Base-by-base conservation (phyloP, 192 early-diverging fungal species). In the Gigaspora rosea region DNA sequence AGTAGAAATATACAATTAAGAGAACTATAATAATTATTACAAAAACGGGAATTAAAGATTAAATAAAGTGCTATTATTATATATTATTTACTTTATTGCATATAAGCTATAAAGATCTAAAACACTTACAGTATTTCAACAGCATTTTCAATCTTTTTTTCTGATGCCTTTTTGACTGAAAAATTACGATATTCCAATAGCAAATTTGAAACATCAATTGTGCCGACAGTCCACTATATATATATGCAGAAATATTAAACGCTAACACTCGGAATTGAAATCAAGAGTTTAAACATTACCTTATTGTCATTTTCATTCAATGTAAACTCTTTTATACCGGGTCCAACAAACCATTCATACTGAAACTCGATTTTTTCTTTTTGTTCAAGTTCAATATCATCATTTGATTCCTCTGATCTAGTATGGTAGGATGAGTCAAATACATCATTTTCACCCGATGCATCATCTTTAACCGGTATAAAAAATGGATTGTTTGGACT, bases 1-100 rank as follows among this genome's bases (percentile, higher is more conserved):
- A 77, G 50, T 65, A 77, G 36, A 64, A 77, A 63, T 49, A 77
- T 67, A 64, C 66, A 48, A 65, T 64, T 77, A 16, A 77, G 20
- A 63, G 75, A 32, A 35, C 75, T 77, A 77, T 27, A 46, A 67
- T 77, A 77, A 52, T 67, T 50, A 77, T 65, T 63, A 68, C 1
- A 46, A 77, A 49, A 11, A 54, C 9, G 52, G 2, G 8, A 54
- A 54, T 63, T 8, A 63, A 32, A 47, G 57, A 59, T 27, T 27
- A 27, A 27, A 27, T 27, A 27, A 27, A 27, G 27, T 27, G 1
- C 1, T 27, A 27, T 27, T 27, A 27, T 27, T 27, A 27, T 27
- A 27, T 27, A 27, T 27, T 27, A 27, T 27, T 27, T 27, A 27
- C 27, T 27, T 27, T 27, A 1, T 27, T 27, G 27, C 27, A 27